These are phyloP conservation scores for Rhizophora mangle DNA, from an alignment of 345 rosid genomes.

Conservation along the genomic window DNA sequence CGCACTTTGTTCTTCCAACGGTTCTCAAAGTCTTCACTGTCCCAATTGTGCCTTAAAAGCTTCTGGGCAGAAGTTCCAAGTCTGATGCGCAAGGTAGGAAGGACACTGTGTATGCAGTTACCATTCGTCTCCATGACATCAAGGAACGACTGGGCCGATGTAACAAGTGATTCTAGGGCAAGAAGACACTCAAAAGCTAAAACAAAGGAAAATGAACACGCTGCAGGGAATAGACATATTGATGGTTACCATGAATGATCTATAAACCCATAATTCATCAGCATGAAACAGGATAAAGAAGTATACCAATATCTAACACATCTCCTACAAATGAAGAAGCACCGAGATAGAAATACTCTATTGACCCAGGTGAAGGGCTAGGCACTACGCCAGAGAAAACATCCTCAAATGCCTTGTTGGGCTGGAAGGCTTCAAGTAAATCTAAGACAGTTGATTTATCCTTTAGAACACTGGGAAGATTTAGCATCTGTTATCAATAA, in stretches of 20 bases:
- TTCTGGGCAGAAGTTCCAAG: slow-evolving; percentile 67
- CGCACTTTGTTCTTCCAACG: slow-evolving; percentile 77
- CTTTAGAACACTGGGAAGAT: slow-evolving; percentile 48
- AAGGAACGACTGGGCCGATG: slow-evolving; percentile 40
- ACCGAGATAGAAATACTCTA: slow-evolving; percentile 58
- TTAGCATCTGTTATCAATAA: slow-evolving; percentile 42
- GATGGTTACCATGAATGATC: not conserved
- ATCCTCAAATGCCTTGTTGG: slow-evolving; percentile 33
- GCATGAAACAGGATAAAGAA: slow-evolving; percentile 8
- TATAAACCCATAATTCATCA: slow-evolving; percentile 1
- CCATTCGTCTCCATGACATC: slow-evolving; percentile 39
- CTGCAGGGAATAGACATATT: slow-evolving; percentile 43
- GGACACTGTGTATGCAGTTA: slow-evolving; percentile 29
- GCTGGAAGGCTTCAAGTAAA: slow-evolving; percentile 70
- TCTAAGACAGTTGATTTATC: slow-evolving; percentile 46
- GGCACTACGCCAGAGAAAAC: slow-evolving; percentile 37
- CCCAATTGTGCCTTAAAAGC: slow-evolving; percentile 59
- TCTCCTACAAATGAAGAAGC: slow-evolving; percentile 60
- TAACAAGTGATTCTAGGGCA: slow-evolving; percentile 51
- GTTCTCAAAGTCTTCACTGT: slow-evolving; percentile 47
- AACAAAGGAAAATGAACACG: slow-evolving; percentile 66
- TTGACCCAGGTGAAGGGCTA: slow-evolving; percentile 52
- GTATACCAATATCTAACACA: slow-evolving; percentile 51
- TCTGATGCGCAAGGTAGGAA: slow-evolving; percentile 39
- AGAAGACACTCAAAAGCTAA: slow-evolving; percentile 66